Evolutionary conservation across 2,329 filamentous ascomycete genomes (phyloP), one percentile per base, ranked within the genome.

Genomic region (Cladophialophora immunda): DNA sequence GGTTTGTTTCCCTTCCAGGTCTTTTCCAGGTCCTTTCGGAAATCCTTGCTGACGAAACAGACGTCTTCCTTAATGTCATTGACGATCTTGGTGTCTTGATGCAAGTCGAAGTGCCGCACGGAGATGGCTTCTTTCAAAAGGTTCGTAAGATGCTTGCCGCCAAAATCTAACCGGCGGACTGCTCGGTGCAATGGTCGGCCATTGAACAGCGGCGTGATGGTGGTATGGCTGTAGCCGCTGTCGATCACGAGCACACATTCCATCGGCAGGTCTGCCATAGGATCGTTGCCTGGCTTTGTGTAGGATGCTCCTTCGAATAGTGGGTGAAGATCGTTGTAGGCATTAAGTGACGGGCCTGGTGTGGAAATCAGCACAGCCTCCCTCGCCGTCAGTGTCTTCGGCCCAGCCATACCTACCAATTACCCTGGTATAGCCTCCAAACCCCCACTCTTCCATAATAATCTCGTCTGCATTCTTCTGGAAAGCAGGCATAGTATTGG

Each of bases 401-500:
- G 41, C 55, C 25, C 32, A 50, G 30, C 56, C 47, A 52, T 77
- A 87, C 82, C 72, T 76, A 86, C 92, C 92, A 70, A 92, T 82
- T 65, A 87, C 89, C 68, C 95, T 88, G 71, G 90, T 91, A 80
- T 97, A 97, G 71, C 91, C 90, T 11, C 90, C 87, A 79, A 99
- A 99, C 2, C 92, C 92, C 81, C 95, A 99, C 77, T 98, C 94
- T 76, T 99, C 95, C 82, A 99, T 98, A 1, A 98, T 88, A 76
- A 99, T 93, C 81, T 99, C 94, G 75, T 99, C 95, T 73, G 92
- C 93, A 77, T 97, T 95, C 45, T 90, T 87, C 79, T 97, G 93
- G 70, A 99, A 81, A 13, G 89, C 88, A 0, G 90, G 89, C 64
- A 97, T 85, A 3, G 90, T 89, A 79, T 96, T 97, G 3, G 93